Base-by-base conservation (phyloP, 352 stramenopile species). In the Aphanomyces cochlioides region DNA sequence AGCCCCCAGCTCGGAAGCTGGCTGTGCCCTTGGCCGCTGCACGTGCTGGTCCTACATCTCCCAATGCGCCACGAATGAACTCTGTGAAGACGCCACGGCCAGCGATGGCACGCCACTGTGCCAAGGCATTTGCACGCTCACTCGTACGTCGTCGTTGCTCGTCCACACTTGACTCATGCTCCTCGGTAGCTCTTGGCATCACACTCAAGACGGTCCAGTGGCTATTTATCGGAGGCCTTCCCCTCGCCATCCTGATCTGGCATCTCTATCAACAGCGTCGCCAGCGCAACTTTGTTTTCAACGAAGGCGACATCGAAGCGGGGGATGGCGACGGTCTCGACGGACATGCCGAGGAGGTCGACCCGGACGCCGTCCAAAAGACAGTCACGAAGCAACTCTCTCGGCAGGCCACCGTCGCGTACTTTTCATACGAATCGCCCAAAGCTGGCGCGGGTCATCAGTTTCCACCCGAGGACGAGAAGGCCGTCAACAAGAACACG, bases 241-340 rank as follows among this genome's bases (percentile, higher is more conserved):
- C 56, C 1, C 5, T 37, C 0, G 34, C 45, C 36, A 38, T 63
- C 4, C 28, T 63, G 5, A 12, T 63, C 13, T 37, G 21, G 12
- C 56, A 63, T 40, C 34, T 63, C 7, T 37, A 50, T 2, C 28
- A 40, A 40, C 56, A 50, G 10, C 17, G 10, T 63, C 36, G 56
- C 34, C 28, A 19, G 8, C 10, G 43, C 43, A 50, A 12, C 43
- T n/a, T n/a, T n/a, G 43, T n/a, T n/a, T 19, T 36, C 57, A 21
- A 66, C 7, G 21, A n/a, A 12, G 17, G 17, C 54, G 56, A 63
- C 36, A 38, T 63, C 36, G 56, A 63, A 28, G 28, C 28, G 28
- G 15, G 50, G 37, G 57, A 15, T 41, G 57, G 39, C 57, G 39
- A 66, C 57, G 34, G 17, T 36, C 57, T 66, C 57, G 36, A 53